A percentile compares a stretch with the other conserved stretches of the same genome.
Conservation (phyloP, 768 basidiomycete genomes). For the Heimioporus sp. region DNA sequence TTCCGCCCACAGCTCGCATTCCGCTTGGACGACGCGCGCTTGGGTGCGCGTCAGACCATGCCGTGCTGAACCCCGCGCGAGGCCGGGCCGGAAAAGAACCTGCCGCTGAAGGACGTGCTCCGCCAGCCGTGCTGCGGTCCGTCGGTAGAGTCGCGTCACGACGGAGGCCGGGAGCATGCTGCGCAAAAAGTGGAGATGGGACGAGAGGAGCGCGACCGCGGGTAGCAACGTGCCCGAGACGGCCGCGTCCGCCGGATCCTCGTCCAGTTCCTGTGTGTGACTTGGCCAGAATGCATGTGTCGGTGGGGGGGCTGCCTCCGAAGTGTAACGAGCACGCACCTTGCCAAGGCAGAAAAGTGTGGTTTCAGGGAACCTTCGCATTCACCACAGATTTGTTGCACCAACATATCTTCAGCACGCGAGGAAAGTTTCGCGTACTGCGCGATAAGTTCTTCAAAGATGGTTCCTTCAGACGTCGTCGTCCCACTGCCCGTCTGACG, state of each 20-base stretch:
- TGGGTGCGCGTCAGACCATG: slow-evolving; percentile 36
- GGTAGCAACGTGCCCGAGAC: slow-evolving; percentile 71
- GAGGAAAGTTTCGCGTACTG: slow-evolving; percentile 58
- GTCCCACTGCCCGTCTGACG: slow-evolving; percentile 10
- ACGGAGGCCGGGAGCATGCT: slow-evolving; percentile 57
- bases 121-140: slow-evolving; percentile 64
- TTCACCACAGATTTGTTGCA: slow-evolving; percentile 80
- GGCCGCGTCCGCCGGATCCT: slow-evolving; percentile 34
- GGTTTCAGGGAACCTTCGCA: slow-evolving; percentile 71
- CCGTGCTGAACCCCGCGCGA: slow-evolving; percentile 39
- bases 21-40: slow-evolving; percentile 60
- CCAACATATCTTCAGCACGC: slow-evolving; percentile 86
- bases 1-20: slow-evolving; percentile 83
- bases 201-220: slow-evolving; percentile 77
- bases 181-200: slow-evolving; percentile 70
- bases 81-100: slow-evolving; percentile 73
- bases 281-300: slow-evolving; percentile 14
- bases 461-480: slow-evolving; percentile 53
- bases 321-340: slow-evolving; percentile 30
- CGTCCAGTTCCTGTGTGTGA: slow-evolving; percentile 8
- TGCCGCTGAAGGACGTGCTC: slow-evolving; percentile 83
- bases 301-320: not conserved
- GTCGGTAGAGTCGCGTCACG: slow-evolving; percentile 68
- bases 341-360: slow-evolving; percentile 58
- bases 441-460: slow-evolving; percentile 76